Conservation (phyloP, 1,284 basidiomycete species). For the Cryptococcus sp. region DNA sequence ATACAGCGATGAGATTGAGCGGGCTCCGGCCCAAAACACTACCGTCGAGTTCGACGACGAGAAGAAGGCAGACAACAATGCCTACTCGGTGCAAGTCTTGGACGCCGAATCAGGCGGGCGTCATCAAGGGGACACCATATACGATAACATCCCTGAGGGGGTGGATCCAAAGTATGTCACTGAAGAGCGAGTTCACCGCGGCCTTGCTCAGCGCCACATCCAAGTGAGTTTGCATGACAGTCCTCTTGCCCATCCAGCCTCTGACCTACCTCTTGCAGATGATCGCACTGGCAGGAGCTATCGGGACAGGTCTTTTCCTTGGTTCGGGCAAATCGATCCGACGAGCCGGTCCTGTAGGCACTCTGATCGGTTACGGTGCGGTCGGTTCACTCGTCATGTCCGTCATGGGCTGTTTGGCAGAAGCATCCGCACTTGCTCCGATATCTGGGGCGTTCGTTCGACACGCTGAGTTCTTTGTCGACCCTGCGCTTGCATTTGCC, state of each 20-base stretch:
- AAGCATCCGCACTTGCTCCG: slow-evolving; percentile 17
- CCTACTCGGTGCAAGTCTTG: not conserved
- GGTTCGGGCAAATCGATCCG: slow-evolving; percentile 20
- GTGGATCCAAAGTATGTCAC: slow-evolving; percentile 11
- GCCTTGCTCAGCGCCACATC: slow-evolving; percentile 20
- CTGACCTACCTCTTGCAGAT: slow-evolving; percentile 13
- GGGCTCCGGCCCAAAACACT: too few relatives aligned
- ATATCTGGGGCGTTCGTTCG: slow-evolving; percentile 16
- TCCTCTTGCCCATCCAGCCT: not conserved
- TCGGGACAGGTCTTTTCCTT: slow-evolving; percentile 36
- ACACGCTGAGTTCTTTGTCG: slow-evolving; percentile 18
- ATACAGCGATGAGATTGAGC: too few relatives aligned
- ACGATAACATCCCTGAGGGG: slow-evolving; percentile 15
- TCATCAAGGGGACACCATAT: not conserved
- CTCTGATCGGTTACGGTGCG: slow-evolving; percentile 15
- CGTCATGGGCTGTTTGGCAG: slow-evolving; percentile 20
- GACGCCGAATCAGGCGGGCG: not conserved
- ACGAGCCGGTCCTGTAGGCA: slow-evolving; percentile 18
- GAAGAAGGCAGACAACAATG: slow-evolving; percentile 4
- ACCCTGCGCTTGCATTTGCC: slow-evolving; percentile 19
- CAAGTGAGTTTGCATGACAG: slow-evolving; percentile 11
- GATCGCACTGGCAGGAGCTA: slow-evolving; percentile 34
- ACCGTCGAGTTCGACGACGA: not conserved
- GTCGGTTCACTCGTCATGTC: slow-evolving; percentile 15
- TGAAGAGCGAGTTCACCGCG: slow-evolving; percentile 17